phyloP scores from a whole-genome alignment of 2,329 filamentous ascomycete species.

The Fusarium nelsonii region DNA sequence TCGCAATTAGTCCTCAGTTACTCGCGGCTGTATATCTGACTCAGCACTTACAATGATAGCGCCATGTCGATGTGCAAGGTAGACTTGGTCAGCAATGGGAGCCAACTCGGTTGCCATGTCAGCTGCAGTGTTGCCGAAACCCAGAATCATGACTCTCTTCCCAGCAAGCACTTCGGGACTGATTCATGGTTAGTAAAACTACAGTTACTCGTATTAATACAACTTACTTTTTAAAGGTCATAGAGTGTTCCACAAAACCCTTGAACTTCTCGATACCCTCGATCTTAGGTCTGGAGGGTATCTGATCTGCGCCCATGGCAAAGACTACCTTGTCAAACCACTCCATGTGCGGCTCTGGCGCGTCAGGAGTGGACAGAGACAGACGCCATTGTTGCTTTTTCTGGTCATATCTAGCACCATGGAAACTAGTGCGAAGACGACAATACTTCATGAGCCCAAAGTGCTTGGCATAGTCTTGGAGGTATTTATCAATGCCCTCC shows the following conservation, averaged over 20 bases:
- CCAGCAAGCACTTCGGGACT: constrained; percentile 4
- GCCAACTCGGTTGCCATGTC: constrained; percentile 10
- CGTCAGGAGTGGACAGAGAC: not conserved
- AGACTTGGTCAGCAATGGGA: constrained; percentile 4
- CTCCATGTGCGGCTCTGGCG: not conserved
- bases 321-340: constrained; percentile 18
- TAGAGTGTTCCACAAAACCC: constrained; percentile 12
- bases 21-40: not conserved
- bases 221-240: constrained; percentile 18
- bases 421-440: constrained; percentile 6
- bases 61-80: constrained; percentile 8
- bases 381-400: constrained; percentile 12
- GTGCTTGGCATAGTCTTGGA: constrained; percentile 9
- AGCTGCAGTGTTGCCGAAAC: constrained; percentile 12
- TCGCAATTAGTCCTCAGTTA: not conserved
- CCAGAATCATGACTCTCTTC: constrained; percentile 8
- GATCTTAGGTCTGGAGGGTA: constrained; percentile 3
- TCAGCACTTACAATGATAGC: constrained; percentile 4
- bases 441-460: constrained; percentile 9
- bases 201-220: rapidly evolving
- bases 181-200: not conserved
- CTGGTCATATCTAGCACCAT: not conserved
- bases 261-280: constrained; percentile 10
- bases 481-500: constrained; percentile 9
- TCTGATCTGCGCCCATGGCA: constrained; percentile 16